Percentiles rank a stretch among this genome's conserved stretches.
Conservation (phyloP, 352 stramenopile genomes). For the Sclerospora graminicola region DNA sequence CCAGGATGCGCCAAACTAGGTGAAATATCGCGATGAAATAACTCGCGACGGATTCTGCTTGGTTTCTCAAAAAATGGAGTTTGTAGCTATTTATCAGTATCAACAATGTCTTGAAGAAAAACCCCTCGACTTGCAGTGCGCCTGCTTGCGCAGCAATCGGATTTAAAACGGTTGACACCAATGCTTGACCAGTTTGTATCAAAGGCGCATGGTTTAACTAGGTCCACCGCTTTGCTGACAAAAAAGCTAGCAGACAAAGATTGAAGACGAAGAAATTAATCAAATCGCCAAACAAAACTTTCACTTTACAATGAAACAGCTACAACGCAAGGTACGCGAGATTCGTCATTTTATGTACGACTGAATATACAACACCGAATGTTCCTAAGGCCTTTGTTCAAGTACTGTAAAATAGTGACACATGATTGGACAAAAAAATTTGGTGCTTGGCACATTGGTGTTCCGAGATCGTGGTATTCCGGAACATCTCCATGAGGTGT, state of each 20-base stretch:
- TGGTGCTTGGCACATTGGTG: too few species aligned
- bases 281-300: conserved; percentile 37
- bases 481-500: too few species aligned
- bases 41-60: too few species aligned
- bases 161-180: conserved; percentile 28
- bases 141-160: conserved; percentile 22
- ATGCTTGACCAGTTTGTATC: too few species aligned
- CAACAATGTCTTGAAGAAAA: conserved; percentile 17
- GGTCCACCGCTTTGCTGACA: background rate
- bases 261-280: conserved; percentile 57
- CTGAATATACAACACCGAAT: conserved; percentile 68
- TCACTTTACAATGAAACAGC: conserved; percentile 67
- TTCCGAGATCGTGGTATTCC: too few species aligned
- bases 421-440: too few species aligned
- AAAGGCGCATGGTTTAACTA: conserved; percentile 17
- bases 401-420: too few species aligned
- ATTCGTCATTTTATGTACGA: conserved; percentile 83
- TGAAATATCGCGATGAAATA: conserved; percentile 31
- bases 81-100: conserved; percentile 37
- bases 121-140: conserved; percentile 31
- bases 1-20: conserved; percentile 22
- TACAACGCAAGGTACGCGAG: conserved; percentile 59
- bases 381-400: too few species aligned
- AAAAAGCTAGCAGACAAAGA: conserved; percentile 1
- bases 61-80: conserved; percentile 19